Base-by-base conservation (phyloP, 2,329 filamentous ascomycete genomes). In the Lizonia empirigonia region DNA sequence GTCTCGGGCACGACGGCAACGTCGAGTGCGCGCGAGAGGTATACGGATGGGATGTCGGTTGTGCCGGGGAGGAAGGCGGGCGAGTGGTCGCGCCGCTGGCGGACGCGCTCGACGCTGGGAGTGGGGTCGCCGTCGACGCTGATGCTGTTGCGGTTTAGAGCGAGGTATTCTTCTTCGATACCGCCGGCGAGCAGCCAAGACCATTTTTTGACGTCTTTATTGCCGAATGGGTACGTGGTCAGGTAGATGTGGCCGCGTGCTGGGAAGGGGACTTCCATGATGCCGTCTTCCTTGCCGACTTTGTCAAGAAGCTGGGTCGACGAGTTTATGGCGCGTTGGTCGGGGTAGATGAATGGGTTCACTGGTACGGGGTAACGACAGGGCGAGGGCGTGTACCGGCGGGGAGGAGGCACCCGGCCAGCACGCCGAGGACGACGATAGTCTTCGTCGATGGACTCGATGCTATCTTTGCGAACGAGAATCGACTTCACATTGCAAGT, bases 171-270 rank as follows among this genome's bases (percentile, higher is more conserved):
- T 3, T 63, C 63, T 26, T 64, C 58, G 5, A 64, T 37, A 9
- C 52, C 56, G 5, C 44, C 22, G 5, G 33, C 41, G 12, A 68
- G 46, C 18, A 68, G 44, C 62, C 64, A 66, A 1, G 49, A 23
- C 58, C 59, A 66, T 19, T 65, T 62, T 44, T 60, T 57, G 5
- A 68, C 54, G n/a, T 66, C 62, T 9, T 49, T 55, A 18, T 60
- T 42, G n/a, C 58, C 58, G 46, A 66, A 68, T 4, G 63, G 60
- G 38, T 56, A 68, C 0, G 64, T 68, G 34, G 56, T 48, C 3
- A 68, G 42, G 49, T 65, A 66, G 13, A 59, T 46, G 40, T 44
- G 56, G n/a, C 48, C 44, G 12, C 55, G 52, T 4, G 47, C 55
- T 8, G 60, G 62, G 26, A 29, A 42, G 0, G 63, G 60, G 7